These are phyloP conservation scores for Russula compacta DNA, from an alignment of 768 basidiomycete genomes.

Conservation along the genomic window DNA sequence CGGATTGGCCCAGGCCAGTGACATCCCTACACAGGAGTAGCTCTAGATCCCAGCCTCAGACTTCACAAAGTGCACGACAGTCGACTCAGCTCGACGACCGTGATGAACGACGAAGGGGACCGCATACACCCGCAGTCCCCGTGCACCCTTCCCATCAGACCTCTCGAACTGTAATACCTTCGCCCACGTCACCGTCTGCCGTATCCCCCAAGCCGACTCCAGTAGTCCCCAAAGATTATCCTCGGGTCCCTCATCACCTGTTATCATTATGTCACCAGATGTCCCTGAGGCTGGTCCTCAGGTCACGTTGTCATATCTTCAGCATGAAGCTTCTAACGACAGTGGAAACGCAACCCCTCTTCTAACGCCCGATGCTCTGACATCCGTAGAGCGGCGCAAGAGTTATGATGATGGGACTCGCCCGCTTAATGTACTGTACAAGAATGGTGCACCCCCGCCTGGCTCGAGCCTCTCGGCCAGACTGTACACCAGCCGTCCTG, in stretches of 20 bases:
- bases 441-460: constrained; percentile 19
- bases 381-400: constrained; percentile 24
- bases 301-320: constrained; percentile 15
- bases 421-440: constrained; percentile 31
- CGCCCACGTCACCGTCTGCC: background rate
- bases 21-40: background rate
- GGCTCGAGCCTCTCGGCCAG: constrained; percentile 26
- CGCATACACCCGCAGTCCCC: background rate
- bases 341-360: constrained; percentile 4
- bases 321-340: background rate
- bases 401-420: constrained; percentile 39
- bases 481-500: constrained; percentile 31
- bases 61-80: background rate
- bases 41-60: background rate
- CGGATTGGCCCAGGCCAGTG: background rate
- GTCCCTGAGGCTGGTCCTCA: constrained; percentile 10
- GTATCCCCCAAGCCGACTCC: background rate
- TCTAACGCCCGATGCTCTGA: constrained; percentile 22
- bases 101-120: background rate
- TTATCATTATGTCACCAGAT: background rate
- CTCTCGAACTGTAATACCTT: background rate
- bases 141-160: background rate
- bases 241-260: constrained; percentile 1
- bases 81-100: background rate
- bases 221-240: background rate